Evolutionary conservation across 1,284 basidiomycete species (phyloP).

Genomic region (Malassezia vespertilionis): DNA sequence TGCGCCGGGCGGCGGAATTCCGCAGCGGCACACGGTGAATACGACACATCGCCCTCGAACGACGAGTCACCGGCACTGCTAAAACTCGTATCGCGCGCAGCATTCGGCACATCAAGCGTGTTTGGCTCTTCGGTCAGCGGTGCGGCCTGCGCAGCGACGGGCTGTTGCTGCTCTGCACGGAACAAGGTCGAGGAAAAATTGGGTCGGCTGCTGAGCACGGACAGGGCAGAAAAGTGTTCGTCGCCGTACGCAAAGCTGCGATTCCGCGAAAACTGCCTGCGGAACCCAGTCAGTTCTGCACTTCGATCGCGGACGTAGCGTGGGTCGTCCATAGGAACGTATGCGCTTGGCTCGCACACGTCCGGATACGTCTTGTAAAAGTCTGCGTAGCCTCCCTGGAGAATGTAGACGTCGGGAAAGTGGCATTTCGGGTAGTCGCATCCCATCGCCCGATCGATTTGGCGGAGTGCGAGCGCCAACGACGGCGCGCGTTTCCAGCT

Average conservation of each 20-base stretch:
- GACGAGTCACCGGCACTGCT: conserved; percentile 36
- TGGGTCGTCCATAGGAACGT: conserved; percentile 90
- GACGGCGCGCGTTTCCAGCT: conserved; percentile 88
- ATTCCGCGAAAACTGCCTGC: conserved; percentile 54
- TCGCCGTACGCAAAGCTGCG: conserved; percentile 43
- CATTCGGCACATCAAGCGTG: not conserved
- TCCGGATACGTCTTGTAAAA: conserved; percentile 63
- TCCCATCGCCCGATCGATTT: conserved; percentile 74
- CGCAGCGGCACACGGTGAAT: conserved; percentile 35
- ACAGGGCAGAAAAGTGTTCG: conserved; percentile 2
- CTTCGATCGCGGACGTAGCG: conserved; percentile 64
- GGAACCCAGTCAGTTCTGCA: conserved; percentile 79
- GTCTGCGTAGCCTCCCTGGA: conserved; percentile 85
- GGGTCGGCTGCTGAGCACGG: not conserved
- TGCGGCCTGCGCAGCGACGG: not conserved
- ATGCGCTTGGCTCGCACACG: conserved; percentile 69
- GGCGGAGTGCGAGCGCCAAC: conserved; percentile 87
- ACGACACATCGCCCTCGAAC: conserved; percentile 32
- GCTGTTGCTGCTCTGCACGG: not conserved
- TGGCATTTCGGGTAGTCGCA: conserved; percentile 81
- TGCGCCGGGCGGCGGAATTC: conserved; percentile 11
- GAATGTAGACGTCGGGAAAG: conserved; percentile 92
- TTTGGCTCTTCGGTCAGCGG: not conserved
- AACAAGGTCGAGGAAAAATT: no score
- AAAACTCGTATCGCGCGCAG: conserved; percentile 29